These are phyloP conservation scores for Megacollybia marginata DNA, from an alignment of 768 basidiomycete genomes.

Conservation along the genomic window DNA sequence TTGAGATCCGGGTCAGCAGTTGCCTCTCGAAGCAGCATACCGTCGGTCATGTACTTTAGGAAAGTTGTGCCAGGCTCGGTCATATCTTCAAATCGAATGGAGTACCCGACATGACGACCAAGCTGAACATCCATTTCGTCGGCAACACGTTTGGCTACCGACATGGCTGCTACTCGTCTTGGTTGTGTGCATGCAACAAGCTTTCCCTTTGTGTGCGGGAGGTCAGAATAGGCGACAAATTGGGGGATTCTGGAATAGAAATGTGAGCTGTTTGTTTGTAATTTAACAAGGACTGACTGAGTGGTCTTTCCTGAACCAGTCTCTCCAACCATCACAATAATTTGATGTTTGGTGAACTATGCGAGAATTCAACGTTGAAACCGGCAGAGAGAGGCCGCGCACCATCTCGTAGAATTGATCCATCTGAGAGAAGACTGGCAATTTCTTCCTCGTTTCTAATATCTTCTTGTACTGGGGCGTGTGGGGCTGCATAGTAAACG, in stretches of 20 bases:
- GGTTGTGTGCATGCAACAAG: constrained; percentile 97
- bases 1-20: constrained; percentile 91
- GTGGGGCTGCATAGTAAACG: constrained; percentile 80
- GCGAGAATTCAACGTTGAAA: constrained; percentile 9
- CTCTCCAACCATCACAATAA: constrained; percentile 89
- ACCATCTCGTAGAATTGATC: constrained; percentile 86
- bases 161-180: constrained; percentile 94
- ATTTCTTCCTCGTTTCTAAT: constrained; percentile 72
- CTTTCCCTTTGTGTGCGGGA: constrained; percentile 86
- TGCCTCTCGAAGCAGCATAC: constrained; percentile 96
- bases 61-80: constrained; percentile 86
- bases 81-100: constrained; percentile 98
- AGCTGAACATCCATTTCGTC: constrained; percentile 98
- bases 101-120: constrained; percentile 94
- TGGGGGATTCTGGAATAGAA: constrained; percentile 79
- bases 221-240: constrained; percentile 89
- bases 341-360: constrained; percentile 73
- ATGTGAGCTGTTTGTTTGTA: constrained; percentile 9
- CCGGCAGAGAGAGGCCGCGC: constrained; percentile 30
- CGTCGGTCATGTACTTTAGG: constrained; percentile 99
- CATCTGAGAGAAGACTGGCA: constrained; percentile 93
- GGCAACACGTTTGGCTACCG: constrained; percentile 95
- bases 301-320: constrained; percentile 96
- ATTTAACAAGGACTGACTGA: constrained; percentile 46
- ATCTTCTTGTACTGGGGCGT: constrained; percentile 82